A percentile compares a stretch with the other conserved stretches of the same genome.
phyloP scores from a whole-genome alignment of 1,139 yeast species.

The Tardiomyces blankii region DNA sequence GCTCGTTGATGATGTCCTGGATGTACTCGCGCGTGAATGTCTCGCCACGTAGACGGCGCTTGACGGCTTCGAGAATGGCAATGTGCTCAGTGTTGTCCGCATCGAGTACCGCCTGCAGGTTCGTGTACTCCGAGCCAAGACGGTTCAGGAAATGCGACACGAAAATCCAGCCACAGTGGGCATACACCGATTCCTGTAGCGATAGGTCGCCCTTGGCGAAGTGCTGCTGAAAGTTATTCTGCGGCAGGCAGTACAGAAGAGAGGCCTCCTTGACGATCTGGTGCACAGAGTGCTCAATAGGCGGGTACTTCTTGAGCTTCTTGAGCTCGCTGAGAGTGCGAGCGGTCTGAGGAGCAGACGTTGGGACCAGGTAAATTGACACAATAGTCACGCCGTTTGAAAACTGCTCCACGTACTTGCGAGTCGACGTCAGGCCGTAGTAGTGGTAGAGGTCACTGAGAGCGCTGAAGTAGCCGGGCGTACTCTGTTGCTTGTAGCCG shows the following conservation, averaged over 20 bases:
- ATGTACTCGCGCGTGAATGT: slow-evolving; percentile 85
- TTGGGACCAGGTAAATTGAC: slow-evolving; percentile 70
- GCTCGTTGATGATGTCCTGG: slow-evolving; percentile 60
- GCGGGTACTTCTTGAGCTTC: slow-evolving; percentile 30
- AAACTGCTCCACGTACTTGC: slow-evolving; percentile 92
- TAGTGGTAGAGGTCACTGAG: slow-evolving; percentile 80
- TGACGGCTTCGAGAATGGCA: slow-evolving; percentile 70
- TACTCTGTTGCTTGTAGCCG: slow-evolving; percentile 76
- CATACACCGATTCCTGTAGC: slow-evolving; percentile 87
- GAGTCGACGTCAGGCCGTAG: slow-evolving; percentile 73
- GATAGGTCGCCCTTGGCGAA: slow-evolving; percentile 74
- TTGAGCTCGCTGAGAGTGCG: slow-evolving; percentile 24
- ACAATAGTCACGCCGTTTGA: slow-evolving; percentile 79
- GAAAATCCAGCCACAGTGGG: slow-evolving; percentile 88
- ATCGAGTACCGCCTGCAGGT: slow-evolving; percentile 55
- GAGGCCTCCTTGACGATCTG: slow-evolving; percentile 95
- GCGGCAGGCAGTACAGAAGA: slow-evolving; percentile 81
- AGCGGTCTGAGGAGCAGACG: slow-evolving; percentile 25
- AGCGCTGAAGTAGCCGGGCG: slow-evolving; percentile 84
- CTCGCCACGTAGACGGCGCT: slow-evolving; percentile 85
- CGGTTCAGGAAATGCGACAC: slow-evolving; percentile 92
- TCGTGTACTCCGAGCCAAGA: slow-evolving; percentile 80
- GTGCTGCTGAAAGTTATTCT: slow-evolving; percentile 64
- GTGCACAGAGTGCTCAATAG: slow-evolving; percentile 62
- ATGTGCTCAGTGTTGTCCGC: slow-evolving; percentile 46